Evolutionary conservation across 257 asterid species (phyloP), one percentile per base, ranked within the genome.

Genomic region (Jaltomata sinuosa): DNA sequence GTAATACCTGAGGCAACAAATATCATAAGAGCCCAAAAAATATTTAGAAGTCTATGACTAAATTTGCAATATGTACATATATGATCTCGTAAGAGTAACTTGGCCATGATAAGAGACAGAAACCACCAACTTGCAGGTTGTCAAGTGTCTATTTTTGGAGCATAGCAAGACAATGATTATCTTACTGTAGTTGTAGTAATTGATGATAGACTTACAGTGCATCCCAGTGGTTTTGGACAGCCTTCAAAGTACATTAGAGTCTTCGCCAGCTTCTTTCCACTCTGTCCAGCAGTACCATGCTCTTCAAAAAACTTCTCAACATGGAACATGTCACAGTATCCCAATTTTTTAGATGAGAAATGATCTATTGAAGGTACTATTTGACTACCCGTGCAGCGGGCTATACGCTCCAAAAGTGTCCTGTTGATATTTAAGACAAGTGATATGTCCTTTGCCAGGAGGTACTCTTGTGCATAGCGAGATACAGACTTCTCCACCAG

Each of bases 401-500:
- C 92, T 80, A 94, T 94, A 61, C 98, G 98, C 88, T 96, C 98
- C 91, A 96, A 89, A 86, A 96, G 97, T 62, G 97, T 94, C 84
- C 90, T 90, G 88, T 93, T 94, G 82, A 96, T 90, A 91, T 96
- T 96, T 67, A 94, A 90, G 88, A 93, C 99, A 80, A 96, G 98
- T 27, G 99, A 92, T 84, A 94, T 92, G 88, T 93, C 94, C 88
- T 93, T 94, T 7, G 97, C 95, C 21, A 93, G 97, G 88, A 96
- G 99, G 87, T 93, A 96, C 87, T 96, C 99, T 89, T 96, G 99
- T 49, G 99, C 99, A 80, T 92, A 84, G 83, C 98, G 97, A 3
- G 99, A 94, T 84, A 96, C 99, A 25, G 99, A 93, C 92, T 94
- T 96, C 93, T 96, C 99, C 86, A 96, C 99, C 91, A 96, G 91